Percentiles rank a stretch among this genome's conserved stretches.
Evolutionary conservation across 805 yeast species (phyloP).

Genomic region (Starmerella vaccinii): DNA sequence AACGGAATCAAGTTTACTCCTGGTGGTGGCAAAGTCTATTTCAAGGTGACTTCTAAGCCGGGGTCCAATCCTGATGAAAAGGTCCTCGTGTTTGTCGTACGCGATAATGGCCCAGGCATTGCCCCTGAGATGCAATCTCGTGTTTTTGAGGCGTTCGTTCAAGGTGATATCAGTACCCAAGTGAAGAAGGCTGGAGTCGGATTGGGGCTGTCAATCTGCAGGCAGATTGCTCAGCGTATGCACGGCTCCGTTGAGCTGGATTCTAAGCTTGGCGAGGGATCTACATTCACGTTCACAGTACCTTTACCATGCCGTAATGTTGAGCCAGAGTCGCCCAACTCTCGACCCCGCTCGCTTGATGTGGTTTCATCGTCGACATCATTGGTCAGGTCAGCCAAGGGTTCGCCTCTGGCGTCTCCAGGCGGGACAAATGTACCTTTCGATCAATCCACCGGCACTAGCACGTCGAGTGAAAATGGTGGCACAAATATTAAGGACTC

Average conservation of each 20-base stretch:
- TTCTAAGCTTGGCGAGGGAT: slow-evolving; percentile 71
- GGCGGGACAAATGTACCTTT: background rate
- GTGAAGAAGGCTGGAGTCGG: slow-evolving; percentile 95
- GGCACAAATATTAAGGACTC: background rate
- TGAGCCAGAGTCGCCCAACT: slow-evolving; percentile 4
- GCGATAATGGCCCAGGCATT: slow-evolving; percentile 92
- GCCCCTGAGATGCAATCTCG: slow-evolving; percentile 68
- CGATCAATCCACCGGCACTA: background rate
- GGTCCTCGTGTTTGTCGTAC: slow-evolving; percentile 52
- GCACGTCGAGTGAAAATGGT: background rate
- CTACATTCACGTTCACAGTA: slow-evolving; percentile 69
- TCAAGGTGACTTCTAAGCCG: slow-evolving; percentile 28
- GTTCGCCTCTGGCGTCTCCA: background rate
- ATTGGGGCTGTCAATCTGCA: slow-evolving; percentile 77
- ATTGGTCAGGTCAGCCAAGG: background rate
- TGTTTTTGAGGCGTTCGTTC: slow-evolving; percentile 93
- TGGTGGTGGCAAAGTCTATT: slow-evolving; percentile 68
- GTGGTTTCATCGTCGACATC: slow-evolving; percentile 2
- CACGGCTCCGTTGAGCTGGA: slow-evolving; percentile 68
- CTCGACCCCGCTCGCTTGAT: slow-evolving; percentile 6
- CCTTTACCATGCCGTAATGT: slow-evolving; percentile 25
- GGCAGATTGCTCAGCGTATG: slow-evolving; percentile 87
- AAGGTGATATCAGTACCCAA: slow-evolving; percentile 89
- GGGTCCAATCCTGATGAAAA: background rate
- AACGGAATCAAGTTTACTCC: slow-evolving; percentile 91